phyloP scores from a whole-genome alignment of 805 yeast genomes.

The Candida loeiensis region DNA sequence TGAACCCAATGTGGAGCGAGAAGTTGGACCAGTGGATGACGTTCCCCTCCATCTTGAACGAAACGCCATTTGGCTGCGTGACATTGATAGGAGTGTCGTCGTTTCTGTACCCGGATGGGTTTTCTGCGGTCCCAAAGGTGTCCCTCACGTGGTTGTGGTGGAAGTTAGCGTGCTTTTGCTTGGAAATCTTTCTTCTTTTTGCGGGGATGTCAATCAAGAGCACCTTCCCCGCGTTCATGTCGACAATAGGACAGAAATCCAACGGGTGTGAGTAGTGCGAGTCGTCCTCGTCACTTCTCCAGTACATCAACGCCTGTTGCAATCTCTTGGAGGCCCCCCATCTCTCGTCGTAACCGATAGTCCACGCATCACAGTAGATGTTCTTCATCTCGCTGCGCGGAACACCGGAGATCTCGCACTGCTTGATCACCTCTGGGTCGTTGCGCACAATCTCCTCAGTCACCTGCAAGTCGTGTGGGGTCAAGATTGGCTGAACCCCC shows the following conservation, averaged over 20 bases:
- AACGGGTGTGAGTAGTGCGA: constrained; percentile 73
- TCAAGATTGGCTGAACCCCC: constrained; percentile 72
- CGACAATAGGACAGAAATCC: constrained; percentile 81
- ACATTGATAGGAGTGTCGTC: constrained; percentile 65
- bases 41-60: constrained; percentile 67
- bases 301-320: constrained; percentile 79
- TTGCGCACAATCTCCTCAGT: constrained; percentile 64
- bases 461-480: constrained; percentile 60
- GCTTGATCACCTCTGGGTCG: constrained; percentile 71
- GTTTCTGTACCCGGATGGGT: constrained; percentile 52
- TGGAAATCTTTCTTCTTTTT: constrained; percentile 68
- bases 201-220: constrained; percentile 73
- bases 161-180: constrained; percentile 65
- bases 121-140: constrained; percentile 50
- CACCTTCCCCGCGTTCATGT: constrained; percentile 65
- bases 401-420: constrained; percentile 67
- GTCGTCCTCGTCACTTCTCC: constrained; percentile 72
- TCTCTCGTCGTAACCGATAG: constrained; percentile 69
- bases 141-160: constrained; percentile 61
- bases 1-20: constrained; percentile 76
- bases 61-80: constrained; percentile 80
- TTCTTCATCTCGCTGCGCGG: constrained; percentile 59
- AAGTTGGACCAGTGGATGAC: constrained; percentile 76
- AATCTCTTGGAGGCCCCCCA: constrained; percentile 74
- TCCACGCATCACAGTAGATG: constrained; percentile 66